phyloP scores from a whole-genome alignment of 139 green algal genomes.

The Chlorella vulgaris region DNA sequence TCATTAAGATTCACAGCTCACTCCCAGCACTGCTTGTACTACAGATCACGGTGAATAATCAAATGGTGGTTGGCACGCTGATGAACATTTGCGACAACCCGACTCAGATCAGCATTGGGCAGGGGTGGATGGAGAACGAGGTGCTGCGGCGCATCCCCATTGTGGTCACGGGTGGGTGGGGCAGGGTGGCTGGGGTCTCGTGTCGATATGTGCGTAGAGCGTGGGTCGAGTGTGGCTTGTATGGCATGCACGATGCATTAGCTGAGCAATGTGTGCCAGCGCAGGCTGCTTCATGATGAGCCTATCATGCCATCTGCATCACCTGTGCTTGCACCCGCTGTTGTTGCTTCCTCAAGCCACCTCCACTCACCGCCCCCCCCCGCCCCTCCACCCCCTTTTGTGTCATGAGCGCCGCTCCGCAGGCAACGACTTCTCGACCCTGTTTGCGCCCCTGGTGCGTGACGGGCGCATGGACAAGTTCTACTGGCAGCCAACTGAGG shows the following conservation, averaged over 20 bases:
- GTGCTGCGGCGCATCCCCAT: constrained; percentile 71
- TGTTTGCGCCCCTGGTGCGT: constrained; percentile 94
- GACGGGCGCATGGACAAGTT: constrained; percentile 85
- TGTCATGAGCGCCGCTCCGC: too few relatives aligned
- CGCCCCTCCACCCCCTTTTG: too few relatives aligned
- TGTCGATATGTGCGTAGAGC: background rate
- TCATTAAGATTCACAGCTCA: too few relatives aligned
- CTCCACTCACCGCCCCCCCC: too few relatives aligned
- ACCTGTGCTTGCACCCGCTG: background rate
- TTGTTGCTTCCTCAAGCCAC: background rate
- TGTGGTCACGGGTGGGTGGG: constrained; percentile 69
- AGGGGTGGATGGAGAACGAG: constrained; percentile 68
- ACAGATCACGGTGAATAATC: constrained; percentile 88
- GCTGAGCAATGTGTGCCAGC: too few relatives aligned
- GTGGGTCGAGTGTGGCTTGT: too few relatives aligned
- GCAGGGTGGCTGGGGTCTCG: background rate
- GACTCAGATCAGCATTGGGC: constrained; percentile 57
- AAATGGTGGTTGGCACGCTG: constrained; percentile 90
- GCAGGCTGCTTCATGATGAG: background rate
- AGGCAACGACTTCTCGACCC: constrained; percentile 84
- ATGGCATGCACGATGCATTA: too few relatives aligned
- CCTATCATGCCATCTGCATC: background rate
- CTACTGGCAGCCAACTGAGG: constrained; percentile 73
- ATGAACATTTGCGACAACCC: constrained; percentile 95
- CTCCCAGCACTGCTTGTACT: too few relatives aligned